These are phyloP conservation scores for Kalaharituber pfeilii DNA, from an alignment of 2,329 filamentous ascomycete genomes.

Conservation along the genomic window DNA sequence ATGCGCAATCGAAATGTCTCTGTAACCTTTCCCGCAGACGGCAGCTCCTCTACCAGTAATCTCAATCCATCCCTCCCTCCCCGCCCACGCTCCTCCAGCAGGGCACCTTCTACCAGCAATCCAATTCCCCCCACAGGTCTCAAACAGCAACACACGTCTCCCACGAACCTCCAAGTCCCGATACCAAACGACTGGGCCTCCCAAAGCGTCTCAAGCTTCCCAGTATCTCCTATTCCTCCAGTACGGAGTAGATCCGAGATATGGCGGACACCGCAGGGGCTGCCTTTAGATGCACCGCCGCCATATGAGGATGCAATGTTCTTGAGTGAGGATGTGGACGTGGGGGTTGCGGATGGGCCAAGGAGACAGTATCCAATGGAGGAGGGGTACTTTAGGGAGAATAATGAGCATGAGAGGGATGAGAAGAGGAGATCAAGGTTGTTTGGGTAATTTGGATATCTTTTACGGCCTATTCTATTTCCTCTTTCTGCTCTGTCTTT, in stretches of 20 bases:
- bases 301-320: constrained; percentile 22
- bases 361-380: neutral
- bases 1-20: neutral
- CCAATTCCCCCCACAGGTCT: neutral
- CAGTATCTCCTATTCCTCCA: too few relatives aligned
- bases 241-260: neutral
- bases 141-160: too few relatives aligned
- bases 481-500: too few relatives aligned
- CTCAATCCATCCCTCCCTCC: constrained; percentile 5
- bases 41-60: constrained; percentile 3
- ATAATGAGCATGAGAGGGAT: neutral
- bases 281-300: constrained; percentile 12
- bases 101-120: too few relatives aligned
- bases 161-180: constrained; percentile 1
- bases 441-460: too few relatives aligned
- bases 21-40: neutral
- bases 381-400: neutral
- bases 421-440: neutral
- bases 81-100: constrained; percentile 1
- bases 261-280: neutral
- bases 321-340: neutral
- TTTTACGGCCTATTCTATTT: too few relatives aligned
- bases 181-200: too few relatives aligned
- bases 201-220: neutral
- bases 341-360: neutral